Evolutionary conservation across 805 yeast species (phyloP).

Genomic region (Cyberlindnera veronae): DNA sequence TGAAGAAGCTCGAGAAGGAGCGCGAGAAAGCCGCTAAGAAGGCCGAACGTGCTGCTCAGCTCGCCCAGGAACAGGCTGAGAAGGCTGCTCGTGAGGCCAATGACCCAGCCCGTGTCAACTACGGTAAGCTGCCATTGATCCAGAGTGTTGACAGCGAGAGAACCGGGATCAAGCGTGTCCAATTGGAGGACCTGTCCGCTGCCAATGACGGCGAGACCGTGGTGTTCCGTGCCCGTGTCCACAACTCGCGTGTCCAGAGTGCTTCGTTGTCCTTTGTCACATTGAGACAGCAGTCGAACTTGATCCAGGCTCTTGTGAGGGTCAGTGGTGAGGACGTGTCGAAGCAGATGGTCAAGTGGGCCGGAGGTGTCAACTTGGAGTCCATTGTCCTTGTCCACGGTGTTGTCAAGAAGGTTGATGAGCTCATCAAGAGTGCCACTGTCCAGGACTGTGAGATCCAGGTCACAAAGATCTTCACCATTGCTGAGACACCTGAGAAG

Average conservation of each 20-base stretch:
- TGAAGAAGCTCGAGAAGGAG: slow-evolving; percentile 92
- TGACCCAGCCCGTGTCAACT: slow-evolving; percentile 83
- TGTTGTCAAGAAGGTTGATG: slow-evolving; percentile 75
- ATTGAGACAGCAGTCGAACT: slow-evolving; percentile 82
- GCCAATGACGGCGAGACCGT: slow-evolving; percentile 72
- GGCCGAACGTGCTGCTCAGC: slow-evolving; percentile 86
- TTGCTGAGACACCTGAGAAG: slow-evolving; percentile 87
- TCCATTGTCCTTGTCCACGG: slow-evolving; percentile 92
- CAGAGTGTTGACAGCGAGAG: slow-evolving; percentile 58
- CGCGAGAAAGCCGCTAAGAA: slow-evolving; percentile 89
- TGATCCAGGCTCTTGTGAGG: slow-evolving; percentile 82
- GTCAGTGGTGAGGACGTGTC: slow-evolving; percentile 73
- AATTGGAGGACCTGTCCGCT: slow-evolving; percentile 53
- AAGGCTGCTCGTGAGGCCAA: slow-evolving; percentile 64
- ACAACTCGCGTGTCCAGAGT: slow-evolving; percentile 91
- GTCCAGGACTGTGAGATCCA: slow-evolving; percentile 87
- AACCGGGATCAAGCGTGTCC: slow-evolving; percentile 61
- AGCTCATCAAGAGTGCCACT: slow-evolving; percentile 84
- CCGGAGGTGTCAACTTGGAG: slow-evolving; percentile 79
- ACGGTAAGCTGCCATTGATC: slow-evolving; percentile 86
- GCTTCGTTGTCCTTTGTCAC: slow-evolving; percentile 90
- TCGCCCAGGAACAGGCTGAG: slow-evolving; percentile 77
- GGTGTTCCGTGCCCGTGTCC: slow-evolving; percentile 89
- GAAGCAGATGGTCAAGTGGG: slow-evolving; percentile 97
- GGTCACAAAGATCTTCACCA: slow-evolving; percentile 66